These are phyloP conservation scores for Alternaria triticimaculans DNA, from an alignment of 2,329 filamentous ascomycete genomes.

Conservation along the genomic window DNA sequence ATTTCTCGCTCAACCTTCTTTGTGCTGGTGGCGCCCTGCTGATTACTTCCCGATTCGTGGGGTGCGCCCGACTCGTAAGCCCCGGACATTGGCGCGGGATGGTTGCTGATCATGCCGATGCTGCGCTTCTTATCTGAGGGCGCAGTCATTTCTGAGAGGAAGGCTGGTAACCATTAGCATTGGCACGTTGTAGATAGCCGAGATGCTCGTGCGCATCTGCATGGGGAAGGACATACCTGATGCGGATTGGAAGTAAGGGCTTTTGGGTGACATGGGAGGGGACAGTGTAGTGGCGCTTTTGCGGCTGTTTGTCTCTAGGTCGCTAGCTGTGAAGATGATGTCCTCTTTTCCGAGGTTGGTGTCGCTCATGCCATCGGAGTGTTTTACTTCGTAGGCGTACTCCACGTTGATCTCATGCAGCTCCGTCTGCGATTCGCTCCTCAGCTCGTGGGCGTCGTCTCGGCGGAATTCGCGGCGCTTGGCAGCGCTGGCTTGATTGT, in stretches of 20 bases:
- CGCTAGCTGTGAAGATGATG: neutral
- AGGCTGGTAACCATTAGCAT: neutral
- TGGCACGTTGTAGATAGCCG: neutral
- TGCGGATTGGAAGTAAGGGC: neutral
- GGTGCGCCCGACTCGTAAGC: neutral
- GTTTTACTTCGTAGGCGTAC: conserved; percentile 3
- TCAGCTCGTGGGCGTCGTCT: neutral
- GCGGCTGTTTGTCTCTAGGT: neutral
- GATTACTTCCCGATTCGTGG: neutral
- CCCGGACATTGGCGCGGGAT: neutral
- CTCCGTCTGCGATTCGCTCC: conserved; percentile 6
- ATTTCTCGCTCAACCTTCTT: conserved; percentile 27
- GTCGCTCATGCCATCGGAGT: conserved; percentile 12
- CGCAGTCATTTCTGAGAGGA: neutral
- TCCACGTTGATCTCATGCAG: conserved; percentile 9
- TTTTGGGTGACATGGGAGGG: neutral
- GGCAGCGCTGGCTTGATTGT: neutral
- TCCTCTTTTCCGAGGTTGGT: neutral
- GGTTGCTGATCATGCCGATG: neutral
- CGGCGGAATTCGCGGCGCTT: neutral
- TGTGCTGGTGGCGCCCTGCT: neutral
- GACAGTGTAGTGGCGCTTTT: neutral
- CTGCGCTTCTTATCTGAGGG: neutral
- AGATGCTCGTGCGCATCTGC: neutral
- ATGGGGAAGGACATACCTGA: neutral